Base-by-base conservation (phyloP, 208 protist genomes). In the Wallacemonas rigidus region DNA sequence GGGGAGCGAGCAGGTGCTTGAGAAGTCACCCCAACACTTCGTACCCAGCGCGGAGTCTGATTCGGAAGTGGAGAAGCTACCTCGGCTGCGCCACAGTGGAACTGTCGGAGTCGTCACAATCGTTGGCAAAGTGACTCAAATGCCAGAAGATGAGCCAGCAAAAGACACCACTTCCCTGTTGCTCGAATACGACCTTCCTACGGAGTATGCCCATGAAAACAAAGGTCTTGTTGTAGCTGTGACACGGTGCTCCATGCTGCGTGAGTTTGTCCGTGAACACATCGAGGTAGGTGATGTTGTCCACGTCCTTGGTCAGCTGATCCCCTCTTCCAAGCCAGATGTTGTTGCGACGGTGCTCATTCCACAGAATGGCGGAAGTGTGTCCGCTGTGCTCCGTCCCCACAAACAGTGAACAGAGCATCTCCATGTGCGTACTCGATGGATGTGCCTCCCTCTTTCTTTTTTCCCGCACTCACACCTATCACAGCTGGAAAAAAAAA, bases 301-400 rank as follows among this genome's bases (percentile, higher is more conserved):
- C 15, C 92, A 96, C 72, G 81, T 93, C 60, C 77, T 95, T 45
- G 92, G 92, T 11, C 88, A 94, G 56, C 51, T 96, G n/a, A 62
- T 84, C 9, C 88, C 87, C 47, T 53, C 77, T 48, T 44, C 75
- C 35, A 7, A 63, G n/a, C n/a, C 35, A 1, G 60, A 60, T 43
- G 40, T 57, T 65, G 40, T 50, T 4, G 60, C 60, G 12, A 65
- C 77, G 40, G 77, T 96, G 12, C 86, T 80, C 61, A 87, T 85
- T 41, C 84, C 93, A 51, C 86, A 90, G 2, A 74, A 87, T 36
- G 92, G 92, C 14, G 92, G 92, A 44, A 94, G 94, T 76, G 80
- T 94, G 9, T 91, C 91, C 45, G 81, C 93, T 72, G 77, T 95
- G 60, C 60, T 65, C 36, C 60, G 60, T 2, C n/a, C 60, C 26